phyloP scores from a whole-genome alignment of 441 rosid genomes.

The Metrosideros polymorpha region DNA sequence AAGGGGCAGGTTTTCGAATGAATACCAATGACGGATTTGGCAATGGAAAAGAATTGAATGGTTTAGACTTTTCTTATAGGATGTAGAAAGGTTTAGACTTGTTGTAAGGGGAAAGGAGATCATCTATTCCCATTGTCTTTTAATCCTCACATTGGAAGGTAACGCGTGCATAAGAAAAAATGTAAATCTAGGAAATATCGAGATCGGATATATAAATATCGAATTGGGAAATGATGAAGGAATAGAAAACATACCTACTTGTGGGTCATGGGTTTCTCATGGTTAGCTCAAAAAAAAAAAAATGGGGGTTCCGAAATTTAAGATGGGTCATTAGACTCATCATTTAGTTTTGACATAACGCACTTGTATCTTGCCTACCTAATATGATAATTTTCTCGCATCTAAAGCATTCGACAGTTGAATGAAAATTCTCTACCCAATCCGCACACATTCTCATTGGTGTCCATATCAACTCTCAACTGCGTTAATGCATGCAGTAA shows the following conservation, averaged over 20 bases:
- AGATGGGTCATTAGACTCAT: not conserved
- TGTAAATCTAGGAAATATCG: not conserved
- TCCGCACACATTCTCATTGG: not conserved
- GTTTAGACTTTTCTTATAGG: not conserved
- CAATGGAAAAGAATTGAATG: not conserved
- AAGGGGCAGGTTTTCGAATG: not conserved
- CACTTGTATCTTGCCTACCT: not conserved
- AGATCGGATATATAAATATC: not conserved
- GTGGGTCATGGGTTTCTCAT: no score
- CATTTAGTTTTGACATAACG: no score
- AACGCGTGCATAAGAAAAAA: not conserved
- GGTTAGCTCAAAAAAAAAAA: no score
- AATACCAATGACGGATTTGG: not conserved
- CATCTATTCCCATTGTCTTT: not conserved
- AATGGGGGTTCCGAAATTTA: not conserved
- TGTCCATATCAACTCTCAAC: not conserved
- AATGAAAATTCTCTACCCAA: not conserved
- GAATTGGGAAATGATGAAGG: no score
- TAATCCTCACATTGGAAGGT: not conserved
- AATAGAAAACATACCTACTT: no score
- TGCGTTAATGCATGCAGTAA: not conserved
- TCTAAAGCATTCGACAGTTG: not conserved
- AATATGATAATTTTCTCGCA: not conserved
- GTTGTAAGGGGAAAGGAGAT: not conserved
- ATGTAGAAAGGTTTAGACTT: not conserved